Conservation (phyloP, 106 monocot species). For the Chionographis japonica region DNA sequence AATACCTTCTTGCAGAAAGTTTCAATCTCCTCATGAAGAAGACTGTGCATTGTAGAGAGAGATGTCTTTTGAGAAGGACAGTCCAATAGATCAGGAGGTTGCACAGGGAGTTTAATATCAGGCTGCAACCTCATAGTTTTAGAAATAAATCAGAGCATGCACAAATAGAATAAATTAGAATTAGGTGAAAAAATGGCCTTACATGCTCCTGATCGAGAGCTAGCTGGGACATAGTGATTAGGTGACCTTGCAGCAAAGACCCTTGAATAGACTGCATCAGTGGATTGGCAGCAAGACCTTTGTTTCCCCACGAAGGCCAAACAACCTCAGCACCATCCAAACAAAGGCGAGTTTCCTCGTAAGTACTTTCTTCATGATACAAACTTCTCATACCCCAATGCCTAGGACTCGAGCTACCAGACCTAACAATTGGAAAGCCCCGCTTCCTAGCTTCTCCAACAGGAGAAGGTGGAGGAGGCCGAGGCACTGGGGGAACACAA, state of each 20-base stretch:
- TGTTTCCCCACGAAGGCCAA: slow-evolving; percentile 76
- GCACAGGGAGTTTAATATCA: slow-evolving; percentile 81
- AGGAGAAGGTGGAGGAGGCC: slow-evolving; percentile 74
- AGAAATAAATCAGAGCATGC: slow-evolving; percentile 11
- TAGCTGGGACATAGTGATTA: slow-evolving; percentile 67
- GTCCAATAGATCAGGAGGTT: slow-evolving; percentile 56
- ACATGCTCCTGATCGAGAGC: slow-evolving; percentile 89
- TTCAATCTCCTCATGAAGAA: slow-evolving; percentile 93
- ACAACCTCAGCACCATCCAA: slow-evolving; percentile 91
- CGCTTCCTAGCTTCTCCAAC: slow-evolving; percentile 82
- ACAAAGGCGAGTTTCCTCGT: slow-evolving; percentile 36
- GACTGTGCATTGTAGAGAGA: slow-evolving; percentile 50
- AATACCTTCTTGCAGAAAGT: slow-evolving; percentile 88
- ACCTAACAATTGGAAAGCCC: slow-evolving; percentile 86
- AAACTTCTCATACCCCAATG: slow-evolving; percentile 78
- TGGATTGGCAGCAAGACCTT: slow-evolving; percentile 35
- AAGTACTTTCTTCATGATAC: slow-evolving; percentile 51
- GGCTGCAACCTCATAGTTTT: slow-evolving; percentile 58
- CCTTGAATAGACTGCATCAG: slow-evolving; percentile 64
- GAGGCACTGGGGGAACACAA: slow-evolving; percentile 79
- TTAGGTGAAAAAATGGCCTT: slow-evolving; percentile 14
- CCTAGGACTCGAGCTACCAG: slow-evolving; percentile 98
- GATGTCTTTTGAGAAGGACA: slow-evolving; percentile 42
- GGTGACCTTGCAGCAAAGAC: slow-evolving; percentile 64
- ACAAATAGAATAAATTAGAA: slow-evolving; percentile 6